phyloP scores from a whole-genome alignment of 1,139 yeast species.

The Suhomyces bokatorum region DNA sequence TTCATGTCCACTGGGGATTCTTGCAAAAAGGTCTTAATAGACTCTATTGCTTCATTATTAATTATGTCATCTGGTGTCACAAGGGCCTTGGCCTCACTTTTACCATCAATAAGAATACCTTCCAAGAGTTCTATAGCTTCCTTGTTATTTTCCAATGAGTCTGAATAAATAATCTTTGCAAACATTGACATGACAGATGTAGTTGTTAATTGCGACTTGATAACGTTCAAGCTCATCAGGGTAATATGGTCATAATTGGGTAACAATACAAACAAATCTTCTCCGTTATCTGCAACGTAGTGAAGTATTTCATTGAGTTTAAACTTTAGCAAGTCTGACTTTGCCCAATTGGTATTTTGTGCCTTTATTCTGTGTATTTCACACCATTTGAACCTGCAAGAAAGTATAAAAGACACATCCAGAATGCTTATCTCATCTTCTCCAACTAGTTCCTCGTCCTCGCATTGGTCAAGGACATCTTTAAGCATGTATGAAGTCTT shows the following conservation, averaged over 20 bases:
- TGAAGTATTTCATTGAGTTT: constrained; percentile 26
- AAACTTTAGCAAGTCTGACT: constrained; percentile 28
- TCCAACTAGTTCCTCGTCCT: neutral
- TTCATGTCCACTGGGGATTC: constrained; percentile 67
- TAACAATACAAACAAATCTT: constrained; percentile 16
- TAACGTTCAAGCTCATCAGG: constrained; percentile 48
- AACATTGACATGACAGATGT: constrained; percentile 67
- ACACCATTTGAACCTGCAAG: constrained; percentile 38
- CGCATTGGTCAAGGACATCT: neutral
- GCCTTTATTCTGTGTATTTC: constrained; percentile 32
- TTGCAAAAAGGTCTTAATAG: constrained; percentile 60
- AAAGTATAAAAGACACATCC: constrained; percentile 6
- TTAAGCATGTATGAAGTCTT: constrained; percentile 7
- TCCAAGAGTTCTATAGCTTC: constrained; percentile 59
- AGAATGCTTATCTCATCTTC: neutral
- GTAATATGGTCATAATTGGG: constrained; percentile 65
- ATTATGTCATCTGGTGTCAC: constrained; percentile 7
- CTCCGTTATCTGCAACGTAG: constrained; percentile 10
- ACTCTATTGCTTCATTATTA: constrained; percentile 30
- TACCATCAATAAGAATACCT: constrained; percentile 39
- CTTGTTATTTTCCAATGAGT: constrained; percentile 34
- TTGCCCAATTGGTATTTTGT: constrained; percentile 33
- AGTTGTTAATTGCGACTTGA: constrained; percentile 65
- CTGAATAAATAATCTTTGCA: constrained; percentile 52
- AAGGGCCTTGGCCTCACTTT: constrained; percentile 1